Conservation (phyloP, 768 basidiomycete genomes). For the Macrocybe gigantea region DNA sequence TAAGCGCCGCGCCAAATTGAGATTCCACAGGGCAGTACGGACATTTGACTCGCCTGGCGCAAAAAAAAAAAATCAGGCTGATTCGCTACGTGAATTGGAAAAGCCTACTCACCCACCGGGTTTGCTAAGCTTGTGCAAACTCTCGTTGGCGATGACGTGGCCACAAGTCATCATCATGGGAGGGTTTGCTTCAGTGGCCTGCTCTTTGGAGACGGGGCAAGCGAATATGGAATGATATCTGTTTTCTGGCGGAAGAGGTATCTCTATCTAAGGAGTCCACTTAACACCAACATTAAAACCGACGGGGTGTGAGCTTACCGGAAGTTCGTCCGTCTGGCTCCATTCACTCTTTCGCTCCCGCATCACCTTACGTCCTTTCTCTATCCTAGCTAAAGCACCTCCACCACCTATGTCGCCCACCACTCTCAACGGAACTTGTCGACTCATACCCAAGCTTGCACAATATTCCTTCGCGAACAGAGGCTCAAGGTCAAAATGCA, state of each 20-base stretch:
- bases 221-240: conserved; percentile 96
- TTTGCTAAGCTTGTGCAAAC: conserved; percentile 84
- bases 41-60: conserved; percentile 81
- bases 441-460: conserved; percentile 79
- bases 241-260: conserved; percentile 79
- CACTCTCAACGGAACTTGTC: conserved; percentile 81
- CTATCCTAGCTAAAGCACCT: conserved; percentile 85
- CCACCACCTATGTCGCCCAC: conserved; percentile 92
- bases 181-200: conserved; percentile 87
- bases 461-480: conserved; percentile 90
- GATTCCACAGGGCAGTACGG: conserved; percentile 94
- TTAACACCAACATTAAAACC: not conserved
- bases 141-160: conserved; percentile 92
- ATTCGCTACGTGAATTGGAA: not conserved
- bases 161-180: conserved; percentile 98
- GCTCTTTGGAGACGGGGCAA: conserved; percentile 97
- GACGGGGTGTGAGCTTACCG: conserved; percentile 40
- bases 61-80: conserved; percentile 3
- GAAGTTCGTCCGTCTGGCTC: conserved; percentile 84
- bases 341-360: conserved; percentile 91
- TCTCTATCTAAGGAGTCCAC: conserved; percentile 68
- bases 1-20: conserved; percentile 43
- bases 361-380: conserved; percentile 93
- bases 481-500: conserved; percentile 75
- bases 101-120: conserved; percentile 49